Evolutionary conservation across 495 filamentous ascomycete genomes (phyloP).

Genomic region (Extremus antarcticus): DNA sequence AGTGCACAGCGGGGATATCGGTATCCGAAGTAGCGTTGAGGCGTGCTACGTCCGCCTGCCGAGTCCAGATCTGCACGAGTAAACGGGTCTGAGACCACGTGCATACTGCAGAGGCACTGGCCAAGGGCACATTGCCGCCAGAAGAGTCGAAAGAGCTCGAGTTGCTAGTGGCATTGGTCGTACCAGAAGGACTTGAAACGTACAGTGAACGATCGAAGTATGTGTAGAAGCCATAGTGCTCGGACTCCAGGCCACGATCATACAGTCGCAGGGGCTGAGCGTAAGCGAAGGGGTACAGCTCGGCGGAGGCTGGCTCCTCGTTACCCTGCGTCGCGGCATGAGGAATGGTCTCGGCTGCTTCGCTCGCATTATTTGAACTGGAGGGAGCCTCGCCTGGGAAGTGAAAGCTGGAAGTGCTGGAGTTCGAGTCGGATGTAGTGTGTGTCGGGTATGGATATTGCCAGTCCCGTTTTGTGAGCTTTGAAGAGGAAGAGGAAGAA

Average conservation of each 20-base stretch:
- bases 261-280: conserved; percentile 79
- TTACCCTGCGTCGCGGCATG: conserved; percentile 44
- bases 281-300: conserved; percentile 52
- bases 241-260: conserved; percentile 63
- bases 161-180: conserved; percentile 23
- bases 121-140: conserved; percentile 51
- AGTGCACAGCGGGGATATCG: conserved; percentile 24
- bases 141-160: conserved; percentile 3
- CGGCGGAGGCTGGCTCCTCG: conserved; percentile 60
- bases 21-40: neutral
- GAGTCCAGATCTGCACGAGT: conserved; percentile 85
- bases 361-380: conserved; percentile 36
- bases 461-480: conserved; percentile 8
- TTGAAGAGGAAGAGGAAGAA: neutral
- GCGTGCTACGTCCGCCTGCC: neutral
- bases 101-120: conserved; percentile 55
- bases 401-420: conserved; percentile 8
- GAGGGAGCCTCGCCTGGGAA: conserved; percentile 29
- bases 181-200: conserved; percentile 38
- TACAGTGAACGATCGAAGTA: conserved; percentile 88
- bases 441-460: conserved; percentile 5
- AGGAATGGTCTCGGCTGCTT: neutral
- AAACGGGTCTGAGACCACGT: conserved; percentile 79
- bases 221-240: conserved; percentile 90
- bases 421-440: neutral